These are phyloP conservation scores for Apiospora kogelbergensis DNA, from an alignment of 2,329 filamentous ascomycete genomes.

Conservation along the genomic window DNA sequence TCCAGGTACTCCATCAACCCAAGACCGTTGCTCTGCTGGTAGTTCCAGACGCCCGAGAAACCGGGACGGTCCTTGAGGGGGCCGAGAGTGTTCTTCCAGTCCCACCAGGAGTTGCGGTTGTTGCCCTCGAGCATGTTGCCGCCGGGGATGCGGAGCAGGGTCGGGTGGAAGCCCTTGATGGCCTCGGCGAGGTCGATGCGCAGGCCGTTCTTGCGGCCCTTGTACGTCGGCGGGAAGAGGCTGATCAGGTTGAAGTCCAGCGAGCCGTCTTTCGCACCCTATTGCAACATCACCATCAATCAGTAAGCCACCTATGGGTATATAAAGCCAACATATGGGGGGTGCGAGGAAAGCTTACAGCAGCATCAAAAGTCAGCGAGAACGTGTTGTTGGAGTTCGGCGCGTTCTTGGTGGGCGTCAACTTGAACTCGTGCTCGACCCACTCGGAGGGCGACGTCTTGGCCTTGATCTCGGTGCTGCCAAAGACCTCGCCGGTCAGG, in stretches of 20 bases:
- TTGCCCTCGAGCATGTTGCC: slow-evolving; percentile 60
- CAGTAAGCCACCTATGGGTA: not conserved
- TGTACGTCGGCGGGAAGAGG: slow-evolving; percentile 61
- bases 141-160: slow-evolving; percentile 65
- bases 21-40: slow-evolving; percentile 62
- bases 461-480: slow-evolving; percentile 46
- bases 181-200: slow-evolving; percentile 54
- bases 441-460: slow-evolving; percentile 41
- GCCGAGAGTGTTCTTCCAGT: slow-evolving; percentile 55
- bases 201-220: slow-evolving; percentile 57
- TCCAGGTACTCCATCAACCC: slow-evolving; percentile 63
- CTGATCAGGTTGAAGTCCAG: slow-evolving; percentile 60
- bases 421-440: slow-evolving; percentile 50
- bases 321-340: no score
- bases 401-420: slow-evolving; percentile 44
- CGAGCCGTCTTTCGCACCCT: slow-evolving; percentile 38
- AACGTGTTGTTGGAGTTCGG: slow-evolving; percentile 58
- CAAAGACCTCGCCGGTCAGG: slow-evolving; percentile 45
- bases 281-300: slow-evolving; percentile 2
- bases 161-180: slow-evolving; percentile 51
- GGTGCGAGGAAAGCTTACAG: slow-evolving; percentile 22
- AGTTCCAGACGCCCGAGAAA: slow-evolving; percentile 56
- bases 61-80: slow-evolving; percentile 56
- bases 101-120: slow-evolving; percentile 44
- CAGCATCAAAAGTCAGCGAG: slow-evolving; percentile 50